A percentile compares a stretch with the other conserved stretches of the same genome.
Conservation (phyloP, 2,329 filamentous ascomycete genomes). For the Alternaria angustiovoidea region DNA sequence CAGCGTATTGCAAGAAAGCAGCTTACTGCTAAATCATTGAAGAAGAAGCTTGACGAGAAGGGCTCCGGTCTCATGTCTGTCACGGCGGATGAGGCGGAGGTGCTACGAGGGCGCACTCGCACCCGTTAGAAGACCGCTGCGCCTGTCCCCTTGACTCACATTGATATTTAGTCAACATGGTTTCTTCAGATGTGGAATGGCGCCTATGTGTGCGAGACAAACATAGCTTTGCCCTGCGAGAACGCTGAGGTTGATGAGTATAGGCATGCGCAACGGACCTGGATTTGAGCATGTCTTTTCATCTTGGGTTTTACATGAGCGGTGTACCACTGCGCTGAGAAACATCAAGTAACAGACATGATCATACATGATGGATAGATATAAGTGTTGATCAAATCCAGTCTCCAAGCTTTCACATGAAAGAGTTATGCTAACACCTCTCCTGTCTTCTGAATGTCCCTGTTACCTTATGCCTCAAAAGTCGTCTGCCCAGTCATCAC, state of each 20-base stretch:
- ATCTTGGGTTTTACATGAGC: too few species aligned
- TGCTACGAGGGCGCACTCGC: conserved; percentile 8
- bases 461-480: not conserved
- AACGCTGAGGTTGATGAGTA: not conserved
- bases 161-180: not conserved
- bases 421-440: not conserved
- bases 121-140: not conserved
- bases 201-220: not conserved
- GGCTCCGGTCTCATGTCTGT: conserved; percentile 13
- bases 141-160: not conserved
- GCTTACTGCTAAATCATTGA: conserved; percentile 1
- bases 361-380: not conserved
- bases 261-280: too few species aligned
- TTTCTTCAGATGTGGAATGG: not conserved
- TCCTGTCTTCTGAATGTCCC: not conserved
- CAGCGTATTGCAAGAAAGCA: conserved; percentile 4
- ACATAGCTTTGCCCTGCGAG: not conserved
- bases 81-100: conserved; percentile 12
- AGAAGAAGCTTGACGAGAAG: conserved; percentile 13
- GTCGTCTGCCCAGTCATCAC: not conserved
- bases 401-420: too few species aligned
- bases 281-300: too few species aligned
- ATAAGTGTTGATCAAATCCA: not conserved
- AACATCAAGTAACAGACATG: not conserved
- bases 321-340: too few species aligned